Conservation (phyloP, 1,139 yeast species). For the Scheffersomyces titani region DNA sequence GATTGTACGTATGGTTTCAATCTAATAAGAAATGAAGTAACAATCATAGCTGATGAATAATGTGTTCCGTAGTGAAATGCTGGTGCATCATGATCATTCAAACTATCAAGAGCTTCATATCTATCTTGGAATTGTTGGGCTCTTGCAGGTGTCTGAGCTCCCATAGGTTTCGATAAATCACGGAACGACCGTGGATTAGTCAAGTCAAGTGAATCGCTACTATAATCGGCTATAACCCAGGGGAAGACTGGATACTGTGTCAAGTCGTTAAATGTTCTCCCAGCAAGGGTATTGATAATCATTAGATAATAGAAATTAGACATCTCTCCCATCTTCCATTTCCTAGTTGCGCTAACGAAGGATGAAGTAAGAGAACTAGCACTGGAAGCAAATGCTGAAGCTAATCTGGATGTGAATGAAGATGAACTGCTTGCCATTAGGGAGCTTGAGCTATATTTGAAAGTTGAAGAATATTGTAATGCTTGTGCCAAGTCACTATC, state of each 20-base stretch:
- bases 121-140: constrained; percentile 66
- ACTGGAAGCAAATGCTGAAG: constrained; percentile 34
- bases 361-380: constrained; percentile 13
- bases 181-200: constrained; percentile 61
- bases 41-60: constrained; percentile 91
- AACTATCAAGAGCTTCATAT: constrained; percentile 62
- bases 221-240: constrained; percentile 83
- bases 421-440: constrained; percentile 15
- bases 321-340: constrained; percentile 75
- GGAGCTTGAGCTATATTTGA: constrained; percentile 9
- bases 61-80: constrained; percentile 93
- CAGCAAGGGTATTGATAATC: constrained; percentile 79
- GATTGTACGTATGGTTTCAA: constrained; percentile 79
- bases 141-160: constrained; percentile 68
- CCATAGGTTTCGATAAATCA: constrained; percentile 86
- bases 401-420: constrained; percentile 32
- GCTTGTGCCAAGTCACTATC: constrained; percentile 57
- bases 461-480: constrained; percentile 35
- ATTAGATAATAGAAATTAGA: constrained; percentile 81
- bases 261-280: constrained; percentile 81
- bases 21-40: constrained; percentile 73
- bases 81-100: constrained; percentile 54
- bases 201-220: constrained; percentile 64
- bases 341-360: constrained; percentile 56
- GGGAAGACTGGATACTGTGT: constrained; percentile 92